phyloP scores from a whole-genome alignment of 495 filamentous ascomycete species.

The Pyrenula massariospora region DNA sequence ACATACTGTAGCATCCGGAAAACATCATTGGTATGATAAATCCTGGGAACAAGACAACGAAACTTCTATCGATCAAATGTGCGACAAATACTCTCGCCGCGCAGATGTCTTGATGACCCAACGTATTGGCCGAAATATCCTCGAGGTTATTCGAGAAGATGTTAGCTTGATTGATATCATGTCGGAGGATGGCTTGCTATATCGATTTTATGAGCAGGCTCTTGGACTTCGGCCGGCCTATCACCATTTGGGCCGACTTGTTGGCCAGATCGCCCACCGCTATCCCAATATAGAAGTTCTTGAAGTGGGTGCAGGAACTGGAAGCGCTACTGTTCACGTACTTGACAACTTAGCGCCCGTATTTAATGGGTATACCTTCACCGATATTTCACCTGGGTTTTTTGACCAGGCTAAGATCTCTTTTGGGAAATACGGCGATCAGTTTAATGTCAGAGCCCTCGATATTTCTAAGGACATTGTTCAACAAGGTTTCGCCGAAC shows the following conservation, averaged over 20 bases:
- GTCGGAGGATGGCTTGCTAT: not conserved
- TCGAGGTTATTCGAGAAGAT: not conserved
- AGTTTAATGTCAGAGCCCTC: conserved; percentile 19
- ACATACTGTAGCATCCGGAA: not conserved
- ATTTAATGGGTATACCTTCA: conserved; percentile 7
- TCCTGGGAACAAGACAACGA: not conserved
- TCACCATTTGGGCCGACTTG: conserved; percentile 2
- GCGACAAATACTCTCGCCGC: not conserved
- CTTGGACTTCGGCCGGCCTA: not conserved
- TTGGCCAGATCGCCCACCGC: conserved; percentile 17
- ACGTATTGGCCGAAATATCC: not conserved
- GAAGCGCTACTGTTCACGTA: not conserved
- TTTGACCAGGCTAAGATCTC: conserved; percentile 22
- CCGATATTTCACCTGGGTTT: conserved; percentile 17
- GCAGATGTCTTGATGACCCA: not conserved
- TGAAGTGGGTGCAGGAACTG: conserved; percentile 26
- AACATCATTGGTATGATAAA: not conserved
- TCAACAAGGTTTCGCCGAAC: conserved; percentile 17
- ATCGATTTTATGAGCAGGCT: not conserved
- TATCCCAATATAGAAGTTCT: conserved; percentile 24
- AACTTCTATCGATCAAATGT: not conserved
- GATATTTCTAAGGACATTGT: conserved; percentile 16
- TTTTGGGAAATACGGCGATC: conserved; percentile 1
- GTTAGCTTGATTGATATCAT: not conserved
- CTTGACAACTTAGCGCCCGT: conserved; percentile 5